Evolutionary conservation across 768 basidiomycete species (phyloP), one percentile per base, ranked within the genome.

Genomic region (Dentipellis fragilis): DNA sequence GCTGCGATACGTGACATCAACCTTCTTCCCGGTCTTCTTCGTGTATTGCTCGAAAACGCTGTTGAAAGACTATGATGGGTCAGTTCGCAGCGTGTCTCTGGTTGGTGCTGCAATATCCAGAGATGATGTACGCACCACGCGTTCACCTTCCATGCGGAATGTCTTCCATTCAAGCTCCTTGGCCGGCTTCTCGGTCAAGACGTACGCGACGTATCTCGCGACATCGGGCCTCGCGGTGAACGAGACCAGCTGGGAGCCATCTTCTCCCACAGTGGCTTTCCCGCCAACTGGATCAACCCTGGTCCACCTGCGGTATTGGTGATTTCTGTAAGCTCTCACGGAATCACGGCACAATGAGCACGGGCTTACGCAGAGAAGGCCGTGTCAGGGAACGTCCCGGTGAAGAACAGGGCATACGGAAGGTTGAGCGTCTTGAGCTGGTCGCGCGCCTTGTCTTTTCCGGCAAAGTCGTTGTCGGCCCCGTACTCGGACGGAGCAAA

Each of bases 401-500:
- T 60, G 50, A 34, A 54, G 49, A 54, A 57, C 7, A 47, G 22
- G 29, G 52, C 23, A 17, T 39, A 54, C 4, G 59, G 56, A 39
- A 60, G 53, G 19, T 38, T 49, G 19, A 59, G 42, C 29, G 45
- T 37, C 48, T 50, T 40, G 23, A 58, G 29, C 12, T 52, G n/a
- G 9, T 14, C 22, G 17, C 37, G 14, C 11, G 16, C 9, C 12
- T 19, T 35, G n/a, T 34, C 19, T 38, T 48, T 57, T 16, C 55
- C 42, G 4, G 11, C 7, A 10, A 54, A 57, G 8, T 52, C 55
- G 7, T 58, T 56, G 2, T 61, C 48, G 23, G 52, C 57, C 8
- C 64, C 64, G 22, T 63, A 67, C 55, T 67, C 66, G 52, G 59
- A 57, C 7, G 52, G 57, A 9, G 49, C 57, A 46, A 57, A 57